A percentile compares a stretch with the other conserved stretches of the same genome.
phyloP scores from a whole-genome alignment of 768 basidiomycete genomes.

The Paxillus rubicundulus region DNA sequence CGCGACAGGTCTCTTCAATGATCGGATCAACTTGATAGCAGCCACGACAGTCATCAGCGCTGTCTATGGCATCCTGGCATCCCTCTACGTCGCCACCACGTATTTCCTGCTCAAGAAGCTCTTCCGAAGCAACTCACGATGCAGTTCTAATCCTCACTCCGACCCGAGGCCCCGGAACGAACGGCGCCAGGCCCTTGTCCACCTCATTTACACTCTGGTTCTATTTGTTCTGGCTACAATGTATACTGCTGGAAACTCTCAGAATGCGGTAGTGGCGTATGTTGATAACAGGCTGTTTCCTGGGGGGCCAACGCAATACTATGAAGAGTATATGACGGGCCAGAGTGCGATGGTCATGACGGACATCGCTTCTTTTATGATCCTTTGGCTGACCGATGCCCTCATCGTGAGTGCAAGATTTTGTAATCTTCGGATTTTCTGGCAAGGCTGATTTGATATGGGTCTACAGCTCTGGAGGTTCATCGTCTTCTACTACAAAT shows the following conservation, averaged over 20 bases:
- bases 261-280: conserved; percentile 27
- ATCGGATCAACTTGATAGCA: conserved; percentile 24
- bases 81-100: conserved; percentile 18
- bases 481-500: conserved; percentile 19
- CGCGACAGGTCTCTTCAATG: conserved; percentile 11
- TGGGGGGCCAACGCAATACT: conserved; percentile 26
- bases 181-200: conserved; percentile 23
- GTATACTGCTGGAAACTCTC: conserved; percentile 28
- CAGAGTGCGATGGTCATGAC: conserved; percentile 23
- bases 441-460: conserved; percentile 1
- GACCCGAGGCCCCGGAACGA: not conserved
- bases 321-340: conserved; percentile 21
- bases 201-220: conserved; percentile 24
- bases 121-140: conserved; percentile 3
- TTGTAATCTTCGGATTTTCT: not conserved
- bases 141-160: conserved; percentile 6
- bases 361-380: conserved; percentile 22
- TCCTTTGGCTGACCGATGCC: conserved; percentile 31
- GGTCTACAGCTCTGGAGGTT: conserved; percentile 22
- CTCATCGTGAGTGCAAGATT: conserved; percentile 21
- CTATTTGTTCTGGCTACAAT: conserved; percentile 29
- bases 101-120: conserved; percentile 22
- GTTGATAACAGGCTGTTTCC: conserved; percentile 29
- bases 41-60: conserved; percentile 24
- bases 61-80: conserved; percentile 20